These are phyloP conservation scores for Chaetomium strumarium DNA, from an alignment of 2,329 filamentous ascomycete species.

Conservation along the genomic window DNA sequence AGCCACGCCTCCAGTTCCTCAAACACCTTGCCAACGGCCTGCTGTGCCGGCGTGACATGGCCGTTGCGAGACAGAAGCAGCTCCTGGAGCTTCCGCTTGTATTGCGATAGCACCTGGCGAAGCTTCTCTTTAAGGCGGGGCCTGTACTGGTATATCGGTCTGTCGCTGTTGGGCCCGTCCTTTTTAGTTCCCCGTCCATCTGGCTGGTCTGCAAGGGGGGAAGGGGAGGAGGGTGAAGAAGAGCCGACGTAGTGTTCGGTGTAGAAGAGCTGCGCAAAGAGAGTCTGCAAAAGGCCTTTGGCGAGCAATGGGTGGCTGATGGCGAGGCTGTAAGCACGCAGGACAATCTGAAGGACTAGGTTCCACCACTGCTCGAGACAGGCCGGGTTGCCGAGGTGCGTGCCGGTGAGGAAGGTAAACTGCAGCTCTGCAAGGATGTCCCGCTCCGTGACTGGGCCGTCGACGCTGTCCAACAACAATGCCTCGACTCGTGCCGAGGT, in stretches of 20 bases:
- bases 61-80: constrained; percentile 34
- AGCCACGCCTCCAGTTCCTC: constrained; percentile 43
- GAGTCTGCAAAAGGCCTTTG: constrained; percentile 40
- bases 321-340: constrained; percentile 45
- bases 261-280: constrained; percentile 52
- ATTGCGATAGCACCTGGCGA: constrained; percentile 45
- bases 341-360: constrained; percentile 44
- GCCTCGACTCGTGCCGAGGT: constrained; percentile 43
- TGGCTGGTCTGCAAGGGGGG: background rate
- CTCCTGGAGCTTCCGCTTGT: constrained; percentile 49
- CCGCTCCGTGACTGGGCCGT: constrained; percentile 27
- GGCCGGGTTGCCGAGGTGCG: constrained; percentile 51
- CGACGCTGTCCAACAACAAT: constrained; percentile 30
- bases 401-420: constrained; percentile 52
- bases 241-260: constrained; percentile 39
- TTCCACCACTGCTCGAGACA: constrained; percentile 60
- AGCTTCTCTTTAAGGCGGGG: constrained; percentile 32
- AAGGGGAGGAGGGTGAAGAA: constrained; percentile 28
- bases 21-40: constrained; percentile 44
- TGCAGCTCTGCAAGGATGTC: constrained; percentile 56
- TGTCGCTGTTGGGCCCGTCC: constrained; percentile 14
- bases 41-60: constrained; percentile 35
- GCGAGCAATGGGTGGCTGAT: constrained; percentile 40
- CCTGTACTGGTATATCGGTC: constrained; percentile 30
- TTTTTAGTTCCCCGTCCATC: constrained; percentile 27